These are phyloP conservation scores for Entelexis paramagnoliae DNA, from an alignment of 1,139 yeast species.

Conservation along the genomic window DNA sequence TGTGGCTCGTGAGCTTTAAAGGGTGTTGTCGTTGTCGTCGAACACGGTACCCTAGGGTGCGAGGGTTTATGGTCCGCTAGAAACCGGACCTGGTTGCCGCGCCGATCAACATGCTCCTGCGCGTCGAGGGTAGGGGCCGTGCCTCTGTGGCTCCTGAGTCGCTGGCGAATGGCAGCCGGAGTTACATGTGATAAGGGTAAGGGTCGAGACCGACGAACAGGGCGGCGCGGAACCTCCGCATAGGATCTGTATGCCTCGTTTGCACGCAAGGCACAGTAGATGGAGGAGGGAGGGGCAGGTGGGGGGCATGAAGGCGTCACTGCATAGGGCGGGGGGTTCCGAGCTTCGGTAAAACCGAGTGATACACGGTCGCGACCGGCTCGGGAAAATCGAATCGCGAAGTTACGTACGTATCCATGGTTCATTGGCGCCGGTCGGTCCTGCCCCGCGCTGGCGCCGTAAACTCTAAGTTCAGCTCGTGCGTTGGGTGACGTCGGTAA, in stretches of 20 bases:
- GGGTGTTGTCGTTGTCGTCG: constrained; percentile 2
- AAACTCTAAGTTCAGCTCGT: neutral
- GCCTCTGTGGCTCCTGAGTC: neutral
- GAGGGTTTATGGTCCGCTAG: constrained; percentile 1
- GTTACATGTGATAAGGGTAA: constrained; percentile 1
- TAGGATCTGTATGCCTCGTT: constrained; percentile 5
- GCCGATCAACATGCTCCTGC: constrained; percentile 4
- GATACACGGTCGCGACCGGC: neutral
- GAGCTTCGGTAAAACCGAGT: neutral
- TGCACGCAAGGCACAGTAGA: constrained; percentile 2
- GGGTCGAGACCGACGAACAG: neutral
- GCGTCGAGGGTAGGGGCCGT: neutral
- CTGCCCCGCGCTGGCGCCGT: too few relatives aligned
- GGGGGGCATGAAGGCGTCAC: constrained; percentile 2
- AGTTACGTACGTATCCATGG: neutral
- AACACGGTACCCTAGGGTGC: neutral
- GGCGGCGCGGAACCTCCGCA: neutral
- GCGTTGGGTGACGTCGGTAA: neutral
- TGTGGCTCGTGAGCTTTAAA: constrained; percentile 2
- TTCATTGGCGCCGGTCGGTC: neutral
- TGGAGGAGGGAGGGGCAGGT: neutral
- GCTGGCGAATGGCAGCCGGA: neutral
- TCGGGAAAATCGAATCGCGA: neutral
- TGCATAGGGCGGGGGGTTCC: neutral
- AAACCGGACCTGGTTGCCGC: constrained; percentile 6